phyloP scores from a whole-genome alignment of 164 flowering plant species.

The Dillenia suffruticosa region DNA sequence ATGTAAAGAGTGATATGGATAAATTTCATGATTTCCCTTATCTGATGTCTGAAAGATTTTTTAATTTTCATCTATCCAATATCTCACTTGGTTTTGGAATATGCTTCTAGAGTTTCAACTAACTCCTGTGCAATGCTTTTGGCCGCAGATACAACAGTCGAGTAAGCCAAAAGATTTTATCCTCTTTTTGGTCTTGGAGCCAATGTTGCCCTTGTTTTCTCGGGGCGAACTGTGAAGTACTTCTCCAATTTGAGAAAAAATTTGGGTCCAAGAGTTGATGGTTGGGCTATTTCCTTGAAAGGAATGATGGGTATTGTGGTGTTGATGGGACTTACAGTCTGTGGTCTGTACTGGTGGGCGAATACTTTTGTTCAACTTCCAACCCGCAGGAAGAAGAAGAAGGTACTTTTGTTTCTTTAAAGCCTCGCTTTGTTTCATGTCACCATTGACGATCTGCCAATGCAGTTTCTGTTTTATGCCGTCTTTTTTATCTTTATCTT shows the following conservation, averaged over 20 bases:
- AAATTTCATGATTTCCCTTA: too few relatives aligned
- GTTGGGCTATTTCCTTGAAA: slow-evolving; percentile 94
- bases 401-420: slow-evolving; percentile 35
- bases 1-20: too few relatives aligned
- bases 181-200: slow-evolving; percentile 98
- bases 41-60: too few relatives aligned
- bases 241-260: slow-evolving; percentile 75
- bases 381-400: slow-evolving; percentile 69
- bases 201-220: slow-evolving; percentile 91
- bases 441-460: too few relatives aligned
- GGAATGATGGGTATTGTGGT: slow-evolving; percentile 98
- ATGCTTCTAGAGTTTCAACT: background rate
- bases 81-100: too few relatives aligned
- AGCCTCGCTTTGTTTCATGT: background rate
- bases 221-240: slow-evolving; percentile 97
- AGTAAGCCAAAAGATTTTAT: slow-evolving; percentile 88
- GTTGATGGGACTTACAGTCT: slow-evolving; percentile 70
- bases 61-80: too few relatives aligned
- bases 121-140: background rate
- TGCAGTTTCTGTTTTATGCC: too few relatives aligned
- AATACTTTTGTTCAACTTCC: slow-evolving; percentile 72
- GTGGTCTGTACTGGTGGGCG: slow-evolving; percentile 89
- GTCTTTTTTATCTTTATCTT: background rate
- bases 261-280: slow-evolving; percentile 96
- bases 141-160: slow-evolving; percentile 84